Base-by-base conservation (phyloP, 2,329 filamentous ascomycete genomes). In the Aspergillus puulaauensis region DNA sequence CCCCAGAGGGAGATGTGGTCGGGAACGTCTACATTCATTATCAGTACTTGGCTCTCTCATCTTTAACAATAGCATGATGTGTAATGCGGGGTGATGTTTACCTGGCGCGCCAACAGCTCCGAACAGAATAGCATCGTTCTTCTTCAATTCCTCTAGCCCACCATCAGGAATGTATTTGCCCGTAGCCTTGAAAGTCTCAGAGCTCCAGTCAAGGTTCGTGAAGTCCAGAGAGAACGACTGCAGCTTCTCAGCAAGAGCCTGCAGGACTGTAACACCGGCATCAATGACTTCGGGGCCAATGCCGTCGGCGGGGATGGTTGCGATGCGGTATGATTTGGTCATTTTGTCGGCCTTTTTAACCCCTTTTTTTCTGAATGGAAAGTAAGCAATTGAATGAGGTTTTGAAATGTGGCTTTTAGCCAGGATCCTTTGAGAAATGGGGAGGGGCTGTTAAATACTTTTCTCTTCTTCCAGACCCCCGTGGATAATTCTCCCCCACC, bases 1-100 rank as follows among this genome's bases (percentile, higher is more conserved):
- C 82, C 81, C 87, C 87, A 90, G 1, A 90, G 81, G 0, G 84
- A 84, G 57, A 89, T 82, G 61, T 89, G 83, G 62, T 90, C 87
- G 1, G 87, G 86, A 0, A 89, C 85, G 51, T 85, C 80, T 79
- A 47, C 53, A 17, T 21, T 46, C 15, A 19, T 41, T 21, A 23
- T 35, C 33, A 48, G 27, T 41, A 31, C n/a, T 24, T 14, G 24
- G n/a, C 40, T 24, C 39, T 7, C 14, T 27, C 8, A 31, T 33
- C 27, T 9, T 6, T 17, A 17, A 37, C 11, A 19, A 33, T 53
- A 31, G 15, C 15, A 48, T 35, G 21, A 37, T 35, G 31, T 33
- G 27, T 33, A 43, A 19, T 43, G 24, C 12, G 41, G 51, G 37
- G 31, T n/a, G 14, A 31, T 45, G 44, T 60, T 54, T 65, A 80